A percentile compares a stretch with the other conserved stretches of the same genome.
Conservation (phyloP, 257 asterid species). For the Primulina eburnea region DNA sequence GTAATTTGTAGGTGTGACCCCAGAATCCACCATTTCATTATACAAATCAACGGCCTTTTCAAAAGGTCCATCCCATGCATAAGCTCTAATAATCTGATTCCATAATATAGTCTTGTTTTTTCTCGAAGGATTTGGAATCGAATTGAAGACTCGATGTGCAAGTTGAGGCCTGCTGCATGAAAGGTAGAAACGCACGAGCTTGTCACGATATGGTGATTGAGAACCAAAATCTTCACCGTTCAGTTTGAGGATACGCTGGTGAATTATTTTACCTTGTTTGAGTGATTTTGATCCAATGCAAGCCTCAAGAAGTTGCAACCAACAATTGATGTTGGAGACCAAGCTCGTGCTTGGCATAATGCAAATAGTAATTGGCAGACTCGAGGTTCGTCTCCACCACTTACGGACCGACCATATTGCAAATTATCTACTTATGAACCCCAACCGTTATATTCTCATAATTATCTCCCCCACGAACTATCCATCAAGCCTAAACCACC, state of each 20-base stretch:
- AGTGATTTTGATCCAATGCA: slow-evolving; percentile 52
- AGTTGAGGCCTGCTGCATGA: slow-evolving; percentile 60
- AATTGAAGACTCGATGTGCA: slow-evolving; percentile 55
- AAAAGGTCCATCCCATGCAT: slow-evolving; percentile 81
- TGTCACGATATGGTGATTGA: slow-evolving; percentile 35
- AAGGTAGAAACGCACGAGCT: slow-evolving; percentile 64
- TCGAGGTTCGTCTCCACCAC: too few relatives aligned
- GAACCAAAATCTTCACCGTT: slow-evolving; percentile 20
- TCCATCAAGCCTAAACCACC: background rate
- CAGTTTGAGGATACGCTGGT: slow-evolving; percentile 59
- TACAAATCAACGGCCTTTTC: slow-evolving; percentile 60
- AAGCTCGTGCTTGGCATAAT: slow-evolving; percentile 23
- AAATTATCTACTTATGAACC: background rate
- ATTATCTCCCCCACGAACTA: background rate
- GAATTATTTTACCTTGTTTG: slow-evolving; percentile 49
- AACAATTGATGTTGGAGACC: background rate
- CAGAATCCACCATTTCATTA: slow-evolving; percentile 57
- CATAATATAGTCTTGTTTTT: slow-evolving; percentile 52
- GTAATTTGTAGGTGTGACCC: slow-evolving; percentile 51
- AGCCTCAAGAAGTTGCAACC: slow-evolving; percentile 28
- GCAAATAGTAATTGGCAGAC: background rate
- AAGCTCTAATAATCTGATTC: slow-evolving; percentile 71
- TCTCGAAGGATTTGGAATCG: slow-evolving; percentile 46
- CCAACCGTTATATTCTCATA: background rate
- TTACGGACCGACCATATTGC: too few relatives aligned